Base-by-base conservation (phyloP, 2,329 filamentous ascomycete species). In the Alternaria ethzedia region DNA sequence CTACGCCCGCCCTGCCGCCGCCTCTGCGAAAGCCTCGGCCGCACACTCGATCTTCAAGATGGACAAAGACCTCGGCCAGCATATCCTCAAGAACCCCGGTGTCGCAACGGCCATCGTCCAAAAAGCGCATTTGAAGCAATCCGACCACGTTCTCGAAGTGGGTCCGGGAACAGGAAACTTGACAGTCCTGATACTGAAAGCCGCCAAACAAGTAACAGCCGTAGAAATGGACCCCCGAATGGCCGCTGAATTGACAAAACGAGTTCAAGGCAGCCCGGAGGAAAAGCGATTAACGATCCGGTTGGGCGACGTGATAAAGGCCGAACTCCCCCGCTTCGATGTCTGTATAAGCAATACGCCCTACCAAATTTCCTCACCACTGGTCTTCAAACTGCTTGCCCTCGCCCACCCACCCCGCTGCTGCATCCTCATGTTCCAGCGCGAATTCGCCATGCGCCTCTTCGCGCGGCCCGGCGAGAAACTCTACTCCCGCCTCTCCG, bases 211-310 rank as follows among this genome's bases (percentile, higher is more conserved):
- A 64, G 87, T 89, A 58, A 92, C 94, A 54, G 92, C 92, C 5
- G 92, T 97, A 54, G 96, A 99, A 83, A 87, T 97, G 79, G 96
- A 99, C 82, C 94, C 96, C 20, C 87, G 96, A 76, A 98, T 98
- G 96, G 94, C 93, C 12, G 95, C 95, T 63, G 96, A 98, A 82
- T 87, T 97, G 67, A 96, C 93, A 49, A 94, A 96, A 82, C 91
- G 95, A 74, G 94, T 98, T 9, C 94, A 97, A 81, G 94, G 93
- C 20, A 96, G 90, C 46, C 93, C 94, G 0, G 87, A 91, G 70
- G 75, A 69, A 13, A 94, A 93, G 79, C 89, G 93, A 69, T 84
- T 99, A 41, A 94, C 97, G 72, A 89, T 98, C 41, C 84, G 97
- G 54, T 84, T 99, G 8, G 96, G 96, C 45, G 96, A 98, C 81